Conservation (phyloP, 257 asterid genomes). For the Solanum appendiculatum region DNA sequence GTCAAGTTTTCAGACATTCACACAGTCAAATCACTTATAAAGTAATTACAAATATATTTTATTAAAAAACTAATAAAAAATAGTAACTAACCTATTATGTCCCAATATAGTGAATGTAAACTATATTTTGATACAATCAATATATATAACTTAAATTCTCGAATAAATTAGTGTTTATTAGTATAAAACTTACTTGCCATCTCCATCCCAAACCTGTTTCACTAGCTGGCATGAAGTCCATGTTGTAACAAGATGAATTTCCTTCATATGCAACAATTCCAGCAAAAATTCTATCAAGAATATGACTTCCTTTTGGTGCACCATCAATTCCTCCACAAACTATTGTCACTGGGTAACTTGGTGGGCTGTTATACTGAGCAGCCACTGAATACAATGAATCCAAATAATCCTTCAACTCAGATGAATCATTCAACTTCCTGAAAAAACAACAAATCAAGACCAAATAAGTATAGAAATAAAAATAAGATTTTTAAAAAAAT, state of each 20-base stretch:
- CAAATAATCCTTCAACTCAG: conserved; percentile 35
- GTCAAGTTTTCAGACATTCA: neutral
- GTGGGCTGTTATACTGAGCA: conserved; percentile 51
- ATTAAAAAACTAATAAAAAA: neutral
- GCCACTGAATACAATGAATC: conserved; percentile 24
- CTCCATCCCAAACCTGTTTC: conserved; percentile 40
- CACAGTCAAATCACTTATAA: neutral
- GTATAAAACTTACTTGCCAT: conserved; percentile 51
- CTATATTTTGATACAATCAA: neutral
- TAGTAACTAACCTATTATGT: neutral
- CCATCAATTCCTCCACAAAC: conserved; percentile 50
- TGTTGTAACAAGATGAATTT: conserved; percentile 19
- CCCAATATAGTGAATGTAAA: neutral
- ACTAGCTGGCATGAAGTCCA: neutral
- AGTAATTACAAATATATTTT: neutral
- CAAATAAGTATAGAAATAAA: neutral
- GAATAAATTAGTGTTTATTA: neutral
- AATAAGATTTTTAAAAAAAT: no score
- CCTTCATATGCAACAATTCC: conserved; percentile 33
- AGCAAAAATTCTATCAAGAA: conserved; percentile 35
- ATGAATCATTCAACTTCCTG: conserved; percentile 27
- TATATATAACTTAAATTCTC: neutral
- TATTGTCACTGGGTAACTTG: conserved; percentile 29
- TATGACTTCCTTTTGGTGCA: conserved; percentile 22
- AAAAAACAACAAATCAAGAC: neutral